Base-by-base conservation (phyloP, 1,284 basidiomycete genomes). In the Pisolithus thermaeus region DNA sequence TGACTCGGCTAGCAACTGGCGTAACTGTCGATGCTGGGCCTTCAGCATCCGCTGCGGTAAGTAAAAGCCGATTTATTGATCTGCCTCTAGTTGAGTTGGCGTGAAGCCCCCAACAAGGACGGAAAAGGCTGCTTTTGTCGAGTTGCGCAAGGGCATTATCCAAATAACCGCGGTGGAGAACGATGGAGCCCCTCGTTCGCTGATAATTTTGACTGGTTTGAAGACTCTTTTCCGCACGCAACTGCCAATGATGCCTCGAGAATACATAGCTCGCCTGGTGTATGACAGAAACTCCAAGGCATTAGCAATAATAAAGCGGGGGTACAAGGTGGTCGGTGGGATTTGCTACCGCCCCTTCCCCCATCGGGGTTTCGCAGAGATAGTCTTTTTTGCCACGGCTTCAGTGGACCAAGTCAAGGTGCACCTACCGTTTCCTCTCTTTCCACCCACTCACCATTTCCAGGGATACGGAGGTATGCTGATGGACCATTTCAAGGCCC, bases 201-300 rank as follows among this genome's bases (percentile, higher is more conserved):
- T 89, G 38, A 84, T 98, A 52, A 84, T 99, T 50, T 78, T 98
- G 45, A 94, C 94, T 1, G 93, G 94, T 11, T 77, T 98, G 55
- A 99, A 98, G 73, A 96, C 93, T 23, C 83, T 99, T 23, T 99
- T 99, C 65, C 96, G 97, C 68, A 92, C 92, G 58, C 97, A 99
- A 68, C 73, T 99, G 6, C 97, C 97, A 7, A 98, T 98, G 71
- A 99, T 99, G 97, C 97, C 97, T 20, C 78, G 94, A 62, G 97
- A 99, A 68, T 99, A 99, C 64, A 99, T 99, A 58, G 92, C 97
- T 1, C 83, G 97, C 36, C 79, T 99, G 14, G 96, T 99, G 0
- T 91, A 94, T 57, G 96, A 99, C 67, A 77, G 80, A 39, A 97
- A 95, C 63, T 97, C 97, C 44, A 89, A 89, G 64, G 84, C 84